Conservation (phyloP, 2,329 filamentous ascomycete species). For the Xylaria hypoxylon region DNA sequence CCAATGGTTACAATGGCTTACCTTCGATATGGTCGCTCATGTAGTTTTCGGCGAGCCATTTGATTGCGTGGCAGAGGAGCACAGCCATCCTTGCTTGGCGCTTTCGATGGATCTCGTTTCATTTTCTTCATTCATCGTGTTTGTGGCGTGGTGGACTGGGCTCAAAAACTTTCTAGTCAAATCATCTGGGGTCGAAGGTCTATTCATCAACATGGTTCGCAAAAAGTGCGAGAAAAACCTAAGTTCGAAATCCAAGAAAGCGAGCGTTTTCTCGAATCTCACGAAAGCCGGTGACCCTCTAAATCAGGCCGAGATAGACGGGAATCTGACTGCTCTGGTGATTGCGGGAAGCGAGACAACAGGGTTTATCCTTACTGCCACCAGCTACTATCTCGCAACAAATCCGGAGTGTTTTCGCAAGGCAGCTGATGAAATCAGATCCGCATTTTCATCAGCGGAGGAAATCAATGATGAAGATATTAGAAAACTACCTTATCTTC, state of each 20-base stretch:
- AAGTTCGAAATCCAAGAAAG: slow-evolving; percentile 21
- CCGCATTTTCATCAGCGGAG: neutral
- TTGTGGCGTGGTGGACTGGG: slow-evolving; percentile 23
- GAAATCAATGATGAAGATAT: slow-evolving; percentile 21
- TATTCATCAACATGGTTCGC: slow-evolving; percentile 28
- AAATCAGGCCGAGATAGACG: slow-evolving; percentile 21
- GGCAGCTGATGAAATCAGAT: slow-evolving; percentile 15
- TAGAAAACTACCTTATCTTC: slow-evolving; percentile 18
- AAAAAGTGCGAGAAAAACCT: slow-evolving; percentile 13
- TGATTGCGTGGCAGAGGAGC: slow-evolving; percentile 13
- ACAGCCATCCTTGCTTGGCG: slow-evolving; percentile 23
- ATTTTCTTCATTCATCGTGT: slow-evolving; percentile 25
- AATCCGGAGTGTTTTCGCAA: slow-evolving; percentile 13
- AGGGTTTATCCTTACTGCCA: slow-evolving; percentile 13
- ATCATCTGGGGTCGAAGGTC: slow-evolving; percentile 16
- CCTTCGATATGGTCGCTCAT: slow-evolving; percentile 44
- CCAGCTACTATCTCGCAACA: slow-evolving; percentile 19
- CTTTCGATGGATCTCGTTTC: slow-evolving; percentile 27
- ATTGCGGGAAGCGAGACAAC: slow-evolving; percentile 26
- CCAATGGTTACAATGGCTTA: slow-evolving; percentile 42
- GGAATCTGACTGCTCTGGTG: slow-evolving; percentile 19
- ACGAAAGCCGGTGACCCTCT: slow-evolving; percentile 10
- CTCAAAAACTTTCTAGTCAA: slow-evolving; percentile 23
- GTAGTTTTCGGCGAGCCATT: slow-evolving; percentile 26
- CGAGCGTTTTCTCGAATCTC: slow-evolving; percentile 21